Evolutionary conservation across 2,329 filamentous ascomycete genomes (phyloP), one percentile per base, ranked within the genome.

Genomic region (Knufia petricola): DNA sequence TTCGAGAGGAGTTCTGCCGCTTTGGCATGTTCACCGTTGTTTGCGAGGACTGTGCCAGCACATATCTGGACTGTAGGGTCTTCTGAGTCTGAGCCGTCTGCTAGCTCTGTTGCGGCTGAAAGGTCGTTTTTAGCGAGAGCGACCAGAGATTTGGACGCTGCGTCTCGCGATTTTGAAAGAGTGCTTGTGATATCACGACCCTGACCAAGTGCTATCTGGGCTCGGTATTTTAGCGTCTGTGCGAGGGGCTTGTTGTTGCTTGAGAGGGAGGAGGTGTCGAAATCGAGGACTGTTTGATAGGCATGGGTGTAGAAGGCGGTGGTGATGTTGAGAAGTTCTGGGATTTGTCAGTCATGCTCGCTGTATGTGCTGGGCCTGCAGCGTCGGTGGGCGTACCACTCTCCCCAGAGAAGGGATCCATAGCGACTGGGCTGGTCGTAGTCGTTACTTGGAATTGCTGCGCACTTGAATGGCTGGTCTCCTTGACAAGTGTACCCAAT

Each of bases 231-330:
- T 49, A 96, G 79, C 38, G 95, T 71, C 50, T 82, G 82, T 34
- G 86, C 85, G 36, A 87, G 79, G 12, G 88, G 74, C 40, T 75
- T 74, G 70, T 95, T 95, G 60, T 84, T 80, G 55, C 81, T 59
- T 38, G 86, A 92, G 62, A 96, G 84, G 51, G 81, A 74, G 4
- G 84, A 81, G 37, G 81, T 84, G 67, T 94, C 84, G 69, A 88
- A 94, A 70, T 92, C 84, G 67, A 94, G 68, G 55, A 94, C 89
- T 63, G 83, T 76, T 63, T 86, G 78, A 75, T 87, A 95, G 73
- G 94, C 89, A 63, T 86, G 88, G 66, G 79, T 77, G 67, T 80
- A 74, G 69, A 81, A 81, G 63, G 78, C 76, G 61, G 75, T 80
- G 69, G 80, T 77, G 63, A 82, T 78, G 70, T 79, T 81, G 62